Evolutionary conservation across 768 basidiomycete genomes (phyloP), one percentile per base, ranked within the genome.

Genomic region (Boletellus sp.): DNA sequence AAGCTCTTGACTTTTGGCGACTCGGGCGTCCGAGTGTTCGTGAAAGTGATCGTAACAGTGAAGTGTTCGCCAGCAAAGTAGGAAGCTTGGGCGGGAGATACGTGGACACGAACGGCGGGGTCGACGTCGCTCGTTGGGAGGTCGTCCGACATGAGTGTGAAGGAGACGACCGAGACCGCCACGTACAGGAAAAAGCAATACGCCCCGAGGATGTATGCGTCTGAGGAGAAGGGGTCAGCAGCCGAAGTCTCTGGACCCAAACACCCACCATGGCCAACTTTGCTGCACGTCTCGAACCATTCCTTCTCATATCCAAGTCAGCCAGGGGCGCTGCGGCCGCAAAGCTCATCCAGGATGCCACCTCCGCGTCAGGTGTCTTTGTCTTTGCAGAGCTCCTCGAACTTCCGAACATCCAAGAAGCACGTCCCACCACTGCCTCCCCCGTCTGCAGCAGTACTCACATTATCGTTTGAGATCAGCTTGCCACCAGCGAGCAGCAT

Each of bases 41-140:
- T 85, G 68, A 96, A 92, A 0, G 88, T 87, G 56, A 97, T 83
- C 4, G 83, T 86, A 12, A 90, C 90, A 3, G 83, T 75, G 69
- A 95, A 91, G 0, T 79, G 73, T 68, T 97, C 94, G 49, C 94
- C 94, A 0, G 94, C 91, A 66, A 94, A 97, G 70, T 87, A 97
- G 0, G 92, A 90, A 0, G 90, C 87, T 54, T 93, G 87, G 0
- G 87, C 77, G 2, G 94, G 94, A 0, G 79, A 78, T 19, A 89
- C 84, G 23, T 81, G 77, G 34, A 90, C 82, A 33, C 85, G 82
- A 5, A 90, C 76, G 37, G 75, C 74, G 13, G 78, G 72, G 44
- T 80, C 80, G 41, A 58, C 24, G 52, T 58, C 63, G 26, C 31
- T 43, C 6, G 52, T 31, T 10, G 50, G 12, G 47, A 47, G 48